These are phyloP conservation scores for Candida insectorum DNA, from an alignment of 805 yeast genomes.

Conservation along the genomic window DNA sequence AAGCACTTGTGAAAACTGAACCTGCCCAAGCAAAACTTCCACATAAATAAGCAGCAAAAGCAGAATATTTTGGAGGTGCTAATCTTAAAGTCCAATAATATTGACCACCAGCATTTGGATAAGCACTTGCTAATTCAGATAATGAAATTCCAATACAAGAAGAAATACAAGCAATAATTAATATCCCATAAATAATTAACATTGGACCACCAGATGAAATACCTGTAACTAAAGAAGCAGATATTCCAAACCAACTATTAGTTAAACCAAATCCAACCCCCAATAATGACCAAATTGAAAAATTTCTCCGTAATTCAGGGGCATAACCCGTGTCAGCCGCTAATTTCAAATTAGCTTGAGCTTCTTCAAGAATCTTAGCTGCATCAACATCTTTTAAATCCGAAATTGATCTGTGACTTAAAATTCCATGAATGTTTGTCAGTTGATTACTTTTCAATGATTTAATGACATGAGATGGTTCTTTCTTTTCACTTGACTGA, in stretches of 20 bases:
- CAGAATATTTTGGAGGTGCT: constrained; percentile 34
- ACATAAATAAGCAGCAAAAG: constrained; percentile 35
- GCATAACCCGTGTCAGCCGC: constrained; percentile 28
- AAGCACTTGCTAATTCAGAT: constrained; percentile 36
- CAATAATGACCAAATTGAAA: constrained; percentile 34
- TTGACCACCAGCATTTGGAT: constrained; percentile 42
- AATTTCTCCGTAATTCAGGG: constrained; percentile 29
- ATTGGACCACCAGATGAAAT: constrained; percentile 40
- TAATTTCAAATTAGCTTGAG: constrained; percentile 20
- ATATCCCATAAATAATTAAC: constrained; percentile 36
- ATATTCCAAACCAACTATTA: constrained; percentile 41
- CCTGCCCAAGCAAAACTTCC: constrained; percentile 42
- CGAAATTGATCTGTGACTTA: constrained; percentile 1
- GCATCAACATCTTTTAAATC: background rate
- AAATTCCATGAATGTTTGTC: background rate
- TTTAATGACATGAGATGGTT: background rate
- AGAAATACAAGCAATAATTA: constrained; percentile 33
- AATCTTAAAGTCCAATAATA: constrained; percentile 39
- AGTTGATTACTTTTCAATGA: too few species aligned
- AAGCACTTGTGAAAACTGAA: constrained; percentile 35
- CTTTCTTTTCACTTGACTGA: background rate
- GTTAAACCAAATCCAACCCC: constrained; percentile 40
- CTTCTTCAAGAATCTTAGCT: constrained; percentile 8
- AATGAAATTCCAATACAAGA: constrained; percentile 35
- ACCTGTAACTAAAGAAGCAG: constrained; percentile 37